These are phyloP conservation scores for Sordariomycetes sp. DNA, from an alignment of 2,329 filamentous ascomycete genomes.

Conservation along the genomic window DNA sequence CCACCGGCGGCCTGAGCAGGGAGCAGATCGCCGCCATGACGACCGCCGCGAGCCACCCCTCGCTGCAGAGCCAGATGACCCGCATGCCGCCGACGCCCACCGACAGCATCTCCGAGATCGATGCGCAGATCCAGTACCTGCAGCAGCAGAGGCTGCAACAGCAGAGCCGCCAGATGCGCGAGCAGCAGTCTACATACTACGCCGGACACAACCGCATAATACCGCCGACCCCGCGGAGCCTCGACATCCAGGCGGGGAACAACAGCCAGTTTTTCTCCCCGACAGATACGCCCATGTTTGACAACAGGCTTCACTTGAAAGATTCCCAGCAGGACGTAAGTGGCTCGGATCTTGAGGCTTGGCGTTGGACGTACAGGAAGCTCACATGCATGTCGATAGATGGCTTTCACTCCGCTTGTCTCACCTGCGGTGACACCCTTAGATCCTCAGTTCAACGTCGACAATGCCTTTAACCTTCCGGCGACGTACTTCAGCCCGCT, in stretches of 20 bases:
- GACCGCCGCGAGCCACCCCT: conserved; percentile 26
- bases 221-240: conserved; percentile 69
- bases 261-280: conserved; percentile 45
- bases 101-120: conserved; percentile 44
- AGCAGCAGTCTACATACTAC: conserved; percentile 43
- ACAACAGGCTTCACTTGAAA: conserved; percentile 47
- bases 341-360: conserved; percentile 6
- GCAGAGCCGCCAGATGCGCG: conserved; percentile 42
- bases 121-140: conserved; percentile 53
- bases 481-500: conserved; percentile 72
- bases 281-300: conserved; percentile 42
- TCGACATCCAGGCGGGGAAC: conserved; percentile 55
- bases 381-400: conserved; percentile 25
- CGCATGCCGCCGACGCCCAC: conserved; percentile 29
- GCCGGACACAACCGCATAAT: conserved; percentile 45
- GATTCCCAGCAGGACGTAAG: conserved; percentile 58
- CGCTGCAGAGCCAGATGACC: conserved; percentile 30
- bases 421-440: conserved; percentile 76
- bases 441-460: conserved; percentile 54
- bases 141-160: conserved; percentile 51
- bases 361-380: conserved; percentile 10
- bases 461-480: conserved; percentile 46
- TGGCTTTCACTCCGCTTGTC: conserved; percentile 68
- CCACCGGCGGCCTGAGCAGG: conserved; percentile 1
- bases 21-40: conserved; percentile 34